These are phyloP conservation scores for Dipteronia dyeriana DNA, from an alignment of 345 rosid species.

Conservation along the genomic window DNA sequence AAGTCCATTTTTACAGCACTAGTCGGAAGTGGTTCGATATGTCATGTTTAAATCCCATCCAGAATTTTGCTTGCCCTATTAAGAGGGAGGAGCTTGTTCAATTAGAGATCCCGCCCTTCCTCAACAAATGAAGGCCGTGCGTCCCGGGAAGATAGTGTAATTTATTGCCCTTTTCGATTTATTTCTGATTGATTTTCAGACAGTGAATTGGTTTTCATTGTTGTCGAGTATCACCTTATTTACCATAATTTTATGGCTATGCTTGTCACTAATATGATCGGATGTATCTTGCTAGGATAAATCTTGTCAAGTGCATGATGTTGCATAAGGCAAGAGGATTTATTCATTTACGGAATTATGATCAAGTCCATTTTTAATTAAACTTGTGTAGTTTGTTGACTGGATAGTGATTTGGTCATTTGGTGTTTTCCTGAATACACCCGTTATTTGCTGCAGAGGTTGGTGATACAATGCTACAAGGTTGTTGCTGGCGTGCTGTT, in stretches of 20 bases:
- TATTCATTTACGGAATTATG: not conserved
- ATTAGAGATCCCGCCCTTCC: conserved; percentile 55
- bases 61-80: conserved; percentile 77
- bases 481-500: not conserved
- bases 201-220: not conserved
- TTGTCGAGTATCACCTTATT: not conserved
- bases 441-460: not conserved
- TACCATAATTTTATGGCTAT: not conserved
- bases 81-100: conserved; percentile 90
- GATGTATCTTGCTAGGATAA: too few relatives aligned
- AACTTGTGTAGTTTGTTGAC: too few relatives aligned
- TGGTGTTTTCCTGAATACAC: too few relatives aligned
- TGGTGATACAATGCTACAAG: not conserved
- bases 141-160: conserved; percentile 54
- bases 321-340: not conserved
- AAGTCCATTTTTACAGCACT: too few relatives aligned
- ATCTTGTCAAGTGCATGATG: not conserved
- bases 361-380: too few relatives aligned
- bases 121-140: conserved; percentile 49
- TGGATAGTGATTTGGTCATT: too few relatives aligned
- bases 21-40: conserved; percentile 78
- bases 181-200: not conserved
- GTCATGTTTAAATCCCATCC: conserved; percentile 78
- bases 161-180: not conserved
- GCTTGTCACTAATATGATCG: not conserved